Evolutionary conservation across 2,329 filamentous ascomycete genomes (phyloP).

Genomic region (Magnaporthiopsis poae): DNA sequence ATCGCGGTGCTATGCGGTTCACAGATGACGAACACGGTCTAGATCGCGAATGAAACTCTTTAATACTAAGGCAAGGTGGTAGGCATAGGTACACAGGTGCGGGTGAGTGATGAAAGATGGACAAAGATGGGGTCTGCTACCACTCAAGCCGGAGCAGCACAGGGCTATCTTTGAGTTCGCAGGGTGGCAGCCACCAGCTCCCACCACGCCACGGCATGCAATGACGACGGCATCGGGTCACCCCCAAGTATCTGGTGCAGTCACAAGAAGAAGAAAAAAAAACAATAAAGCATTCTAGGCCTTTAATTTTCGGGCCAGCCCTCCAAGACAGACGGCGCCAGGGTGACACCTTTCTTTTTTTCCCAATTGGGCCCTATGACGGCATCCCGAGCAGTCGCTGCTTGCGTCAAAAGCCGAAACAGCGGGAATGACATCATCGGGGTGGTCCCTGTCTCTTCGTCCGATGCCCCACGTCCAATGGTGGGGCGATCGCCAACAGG

Average conservation of each 20-base stretch:
- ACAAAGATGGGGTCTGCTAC: background rate
- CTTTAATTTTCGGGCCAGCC: background rate
- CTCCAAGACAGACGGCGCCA: background rate
- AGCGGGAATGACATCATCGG: too few relatives aligned
- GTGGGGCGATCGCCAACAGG: background rate
- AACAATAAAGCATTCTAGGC: background rate
- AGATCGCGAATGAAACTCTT: background rate
- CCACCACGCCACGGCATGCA: background rate
- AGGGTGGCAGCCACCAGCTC: background rate
- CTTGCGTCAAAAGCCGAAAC: background rate
- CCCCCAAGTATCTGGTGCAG: background rate
- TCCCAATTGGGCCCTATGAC: background rate
- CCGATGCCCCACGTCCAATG: too few relatives aligned
- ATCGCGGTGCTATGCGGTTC: background rate
- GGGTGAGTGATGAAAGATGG: background rate
- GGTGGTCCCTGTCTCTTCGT: too few relatives aligned
- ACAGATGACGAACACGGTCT: background rate
- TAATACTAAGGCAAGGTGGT: background rate
- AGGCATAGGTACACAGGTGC: background rate
- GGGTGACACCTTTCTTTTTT: background rate
- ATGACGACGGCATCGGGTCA: background rate
- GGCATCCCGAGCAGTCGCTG: background rate
- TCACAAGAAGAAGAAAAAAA: background rate
- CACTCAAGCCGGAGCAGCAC: background rate
- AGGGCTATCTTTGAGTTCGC: background rate